Evolutionary conservation across 2,329 filamentous ascomycete genomes (phyloP).

Genomic region (Paecilomyces formosus): DNA sequence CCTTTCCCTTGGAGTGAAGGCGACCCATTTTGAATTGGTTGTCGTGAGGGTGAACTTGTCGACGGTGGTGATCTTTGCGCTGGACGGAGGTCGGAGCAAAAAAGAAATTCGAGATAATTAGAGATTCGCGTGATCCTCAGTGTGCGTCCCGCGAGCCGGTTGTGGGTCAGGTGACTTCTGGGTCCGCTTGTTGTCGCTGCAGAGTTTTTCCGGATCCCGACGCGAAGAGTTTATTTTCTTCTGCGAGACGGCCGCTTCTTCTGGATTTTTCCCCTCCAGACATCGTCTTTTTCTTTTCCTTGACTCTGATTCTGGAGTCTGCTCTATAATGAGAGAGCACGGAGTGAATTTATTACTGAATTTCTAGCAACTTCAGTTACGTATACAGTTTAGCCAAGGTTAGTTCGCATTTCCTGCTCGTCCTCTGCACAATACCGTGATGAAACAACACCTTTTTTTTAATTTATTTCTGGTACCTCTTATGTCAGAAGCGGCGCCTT

Average conservation of each 20-base stretch:
- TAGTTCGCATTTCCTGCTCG: conserved; percentile 10
- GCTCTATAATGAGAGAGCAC: not conserved
- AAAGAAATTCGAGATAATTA: not conserved
- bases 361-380: not conserved
- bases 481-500: conserved; percentile 62
- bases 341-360: not conserved
- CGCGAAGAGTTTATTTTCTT: not conserved
- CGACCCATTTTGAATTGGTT: conserved; percentile 30
- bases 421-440: conserved; percentile 44
- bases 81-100: not conserved
- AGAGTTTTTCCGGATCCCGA: conserved; percentile 1
- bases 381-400: conserved; percentile 9
- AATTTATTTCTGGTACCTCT: conserved; percentile 92
- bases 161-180: conserved; percentile 10
- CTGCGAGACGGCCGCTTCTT: not conserved
- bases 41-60: conserved; percentile 8
- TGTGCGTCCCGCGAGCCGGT: not conserved
- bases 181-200: not conserved
- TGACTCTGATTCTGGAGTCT: not conserved
- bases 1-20: conserved; percentile 99
- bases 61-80: conserved; percentile 1
- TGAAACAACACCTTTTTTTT: conserved; percentile 58
- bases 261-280: not conserved
- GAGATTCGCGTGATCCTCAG: not conserved
- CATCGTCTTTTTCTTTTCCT: conserved; percentile 1